Base-by-base conservation (phyloP, 345 rosid species). In the Gossypioides kirkii region DNA sequence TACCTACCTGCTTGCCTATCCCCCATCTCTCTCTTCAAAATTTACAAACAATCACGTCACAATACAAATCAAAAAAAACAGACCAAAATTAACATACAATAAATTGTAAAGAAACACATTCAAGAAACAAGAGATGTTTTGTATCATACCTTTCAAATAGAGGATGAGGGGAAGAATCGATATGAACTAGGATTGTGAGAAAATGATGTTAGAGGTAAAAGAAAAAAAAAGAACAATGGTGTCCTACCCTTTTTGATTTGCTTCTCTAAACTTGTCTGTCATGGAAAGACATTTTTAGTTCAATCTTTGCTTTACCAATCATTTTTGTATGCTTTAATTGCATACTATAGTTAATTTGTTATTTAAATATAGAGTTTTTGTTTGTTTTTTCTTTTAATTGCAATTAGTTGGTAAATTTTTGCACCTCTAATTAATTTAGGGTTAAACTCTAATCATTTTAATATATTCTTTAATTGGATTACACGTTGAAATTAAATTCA, bases 1-100 rank as follows among this genome's bases (percentile, higher is more conserved):
- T 79, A 88, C 17, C 75, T 82, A 59, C 81, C 71, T 11, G 74
- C 77, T 81, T 56, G 77, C 69, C 84, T 69, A 71, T 86, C 94
- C 78, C 82, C 92, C 94, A 89, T 87, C 72, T 74, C 62, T 69
- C 62, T 69, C 80, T 59, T 56, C 72, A 74, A 65, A 49, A 28
- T 59, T 22, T 60, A 49, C 58, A 26, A 25, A 49, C 28, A 46
- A 25, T 20, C 22, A 46, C 2, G 61, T 59, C 1, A 41, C 23
- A 56, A 41, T 22, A 20, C 10, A 12, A 36, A 36, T 17, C 18
- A 56, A 25, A 6, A 41, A 43, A 67, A 60, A 42, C 0, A 55
- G 11, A 22, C 22, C 10, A 9, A 55, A 55, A 55, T 22, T 0
- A 18, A 54, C 11, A 16, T 23, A 54, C 18, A 16, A 23, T 66